Conservation (phyloP, 2,329 filamentous ascomycete species). For the Botrytis squamosa region DNA sequence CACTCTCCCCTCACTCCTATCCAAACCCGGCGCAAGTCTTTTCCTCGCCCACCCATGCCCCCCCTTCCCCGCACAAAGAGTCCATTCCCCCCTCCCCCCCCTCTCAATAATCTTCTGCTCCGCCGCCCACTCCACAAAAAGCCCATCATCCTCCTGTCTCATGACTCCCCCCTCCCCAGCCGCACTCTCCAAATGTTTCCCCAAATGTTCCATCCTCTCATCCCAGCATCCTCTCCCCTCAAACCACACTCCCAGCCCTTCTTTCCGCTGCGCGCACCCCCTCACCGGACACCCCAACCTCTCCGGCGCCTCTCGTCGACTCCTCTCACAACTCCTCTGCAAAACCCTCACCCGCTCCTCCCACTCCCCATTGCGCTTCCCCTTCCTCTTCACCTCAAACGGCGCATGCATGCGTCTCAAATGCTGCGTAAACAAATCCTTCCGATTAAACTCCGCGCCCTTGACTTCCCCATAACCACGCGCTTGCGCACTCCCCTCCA, state of each 20-base stretch:
- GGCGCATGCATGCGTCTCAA: conserved; percentile 79
- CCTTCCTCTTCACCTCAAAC: conserved; percentile 42
- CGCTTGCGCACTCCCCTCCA: conserved; percentile 15
- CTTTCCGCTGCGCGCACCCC: conserved; percentile 50
- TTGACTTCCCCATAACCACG: conserved; percentile 23
- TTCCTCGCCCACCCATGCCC: not conserved
- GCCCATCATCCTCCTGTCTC: conserved; percentile 23
- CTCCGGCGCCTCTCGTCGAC: conserved; percentile 61
- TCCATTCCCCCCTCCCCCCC: conserved; percentile 18
- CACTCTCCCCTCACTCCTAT: not conserved
- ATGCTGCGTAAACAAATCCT: conserved; percentile 89
- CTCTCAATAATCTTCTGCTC: conserved; percentile 28
- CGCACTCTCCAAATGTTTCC: conserved; percentile 68
- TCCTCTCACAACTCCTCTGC: conserved; percentile 57
- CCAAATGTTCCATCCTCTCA: conserved; percentile 82
- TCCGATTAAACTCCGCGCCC: conserved; percentile 68
- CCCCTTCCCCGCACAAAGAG: not conserved
- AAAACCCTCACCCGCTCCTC: conserved; percentile 56
- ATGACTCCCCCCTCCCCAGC: conserved; percentile 28
- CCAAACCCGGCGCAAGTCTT: not conserved
- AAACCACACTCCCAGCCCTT: conserved; percentile 47
- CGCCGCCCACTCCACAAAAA: conserved; percentile 32
- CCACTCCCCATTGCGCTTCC: conserved; percentile 43
- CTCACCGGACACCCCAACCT: conserved; percentile 59
- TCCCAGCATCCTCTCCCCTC: conserved; percentile 69